Conservation (phyloP, 768 basidiomycete genomes). For the Leccinum incarnatum region DNA sequence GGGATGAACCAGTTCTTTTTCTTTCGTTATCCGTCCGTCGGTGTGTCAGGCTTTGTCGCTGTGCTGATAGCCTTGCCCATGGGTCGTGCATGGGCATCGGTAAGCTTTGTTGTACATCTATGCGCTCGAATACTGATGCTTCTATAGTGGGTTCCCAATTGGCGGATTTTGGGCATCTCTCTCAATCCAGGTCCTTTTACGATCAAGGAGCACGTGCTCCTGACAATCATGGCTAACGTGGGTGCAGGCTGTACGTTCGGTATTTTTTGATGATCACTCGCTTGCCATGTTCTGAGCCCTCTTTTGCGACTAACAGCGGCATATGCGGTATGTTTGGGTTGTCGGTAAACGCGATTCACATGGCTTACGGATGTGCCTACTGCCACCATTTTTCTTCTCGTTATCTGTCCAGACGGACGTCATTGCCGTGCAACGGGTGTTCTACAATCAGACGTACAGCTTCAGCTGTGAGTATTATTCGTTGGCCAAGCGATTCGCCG, state of each 20-base stretch:
- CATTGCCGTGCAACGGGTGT: slow-evolving; percentile 68
- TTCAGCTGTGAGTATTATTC: slow-evolving; percentile 41
- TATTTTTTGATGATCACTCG: background rate
- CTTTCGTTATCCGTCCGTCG: slow-evolving; percentile 58
- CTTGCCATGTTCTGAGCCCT: background rate
- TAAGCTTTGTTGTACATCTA: slow-evolving; percentile 5
- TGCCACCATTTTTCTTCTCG: background rate
- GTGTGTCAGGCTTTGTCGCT: slow-evolving; percentile 52
- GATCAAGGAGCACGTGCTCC: slow-evolving; percentile 70
- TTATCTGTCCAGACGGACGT: slow-evolving; percentile 51
- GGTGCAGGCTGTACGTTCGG: slow-evolving; percentile 27
- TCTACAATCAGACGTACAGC: slow-evolving; percentile 56
- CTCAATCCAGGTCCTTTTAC: slow-evolving; percentile 75
- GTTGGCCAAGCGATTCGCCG: background rate
- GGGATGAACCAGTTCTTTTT: slow-evolving; percentile 81
- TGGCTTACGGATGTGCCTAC: background rate
- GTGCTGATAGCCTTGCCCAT: slow-evolving; percentile 69
- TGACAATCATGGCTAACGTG: slow-evolving; percentile 67
- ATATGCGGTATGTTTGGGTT: slow-evolving; percentile 38
- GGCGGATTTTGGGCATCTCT: slow-evolving; percentile 54
- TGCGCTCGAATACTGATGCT: no score
- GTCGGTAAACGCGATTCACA: background rate
- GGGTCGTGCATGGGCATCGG: slow-evolving; percentile 60
- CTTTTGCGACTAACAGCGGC: slow-evolving; percentile 31
- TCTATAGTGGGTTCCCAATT: slow-evolving; percentile 45